phyloP scores from a whole-genome alignment of 2,329 filamentous ascomycete species.

The Cladophialophora psammophila region DNA sequence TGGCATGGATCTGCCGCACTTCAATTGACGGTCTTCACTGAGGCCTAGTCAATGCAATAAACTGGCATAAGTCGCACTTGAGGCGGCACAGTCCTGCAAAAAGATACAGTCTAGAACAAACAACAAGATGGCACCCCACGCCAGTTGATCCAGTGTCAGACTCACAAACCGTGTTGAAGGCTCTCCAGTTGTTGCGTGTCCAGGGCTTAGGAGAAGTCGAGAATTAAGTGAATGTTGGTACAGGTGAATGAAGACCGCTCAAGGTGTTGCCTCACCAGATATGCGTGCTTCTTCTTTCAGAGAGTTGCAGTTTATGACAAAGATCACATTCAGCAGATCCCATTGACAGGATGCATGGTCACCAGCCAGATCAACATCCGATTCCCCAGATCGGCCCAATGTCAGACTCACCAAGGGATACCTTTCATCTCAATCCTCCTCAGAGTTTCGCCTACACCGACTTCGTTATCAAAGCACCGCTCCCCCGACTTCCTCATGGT shows the following conservation, averaged over 20 bases:
- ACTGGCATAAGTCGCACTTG: background rate
- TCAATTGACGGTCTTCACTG: background rate
- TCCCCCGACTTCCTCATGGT: conserved; percentile 11
- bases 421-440: conserved; percentile 24
- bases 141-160: background rate
- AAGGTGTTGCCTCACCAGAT: background rate
- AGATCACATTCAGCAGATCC: background rate
- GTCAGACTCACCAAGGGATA: conserved; percentile 4
- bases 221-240: background rate
- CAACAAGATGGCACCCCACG: background rate
- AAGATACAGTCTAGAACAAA: background rate
- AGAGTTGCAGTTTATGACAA: background rate
- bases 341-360: background rate
- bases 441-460: conserved; percentile 22
- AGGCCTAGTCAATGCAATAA: background rate
- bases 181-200: background rate
- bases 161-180: background rate
- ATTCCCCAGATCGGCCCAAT: background rate
- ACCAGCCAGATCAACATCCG: background rate
- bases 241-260: background rate
- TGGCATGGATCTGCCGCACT: background rate
- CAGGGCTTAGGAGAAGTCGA: background rate
- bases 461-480: conserved; percentile 27
- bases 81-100: background rate
- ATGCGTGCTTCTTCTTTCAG: background rate